phyloP scores from a whole-genome alignment of 1,139 yeast genomes.

The Eremothecium cymbalariae region DNA sequence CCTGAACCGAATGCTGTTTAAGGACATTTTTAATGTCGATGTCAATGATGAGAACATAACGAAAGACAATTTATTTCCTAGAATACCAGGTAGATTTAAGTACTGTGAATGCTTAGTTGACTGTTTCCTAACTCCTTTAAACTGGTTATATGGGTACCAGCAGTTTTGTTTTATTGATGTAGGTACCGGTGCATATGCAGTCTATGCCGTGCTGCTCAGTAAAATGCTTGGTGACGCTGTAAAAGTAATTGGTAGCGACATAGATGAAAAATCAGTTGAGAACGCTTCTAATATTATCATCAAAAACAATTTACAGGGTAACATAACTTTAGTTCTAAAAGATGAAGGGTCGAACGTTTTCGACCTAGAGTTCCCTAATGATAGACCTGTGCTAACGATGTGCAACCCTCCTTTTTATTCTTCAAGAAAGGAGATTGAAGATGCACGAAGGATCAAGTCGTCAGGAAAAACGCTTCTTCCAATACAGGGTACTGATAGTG shows the following conservation, averaged over 20 bases:
- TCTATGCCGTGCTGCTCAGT: conserved; percentile 24
- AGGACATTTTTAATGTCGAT: not conserved
- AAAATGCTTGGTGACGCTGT: conserved; percentile 8
- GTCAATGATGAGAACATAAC: not conserved
- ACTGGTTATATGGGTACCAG: conserved; percentile 3
- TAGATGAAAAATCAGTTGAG: conserved; percentile 18
- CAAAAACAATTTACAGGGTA: conserved; percentile 13
- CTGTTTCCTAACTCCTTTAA: conserved; percentile 8
- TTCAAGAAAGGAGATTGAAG: conserved; percentile 19
- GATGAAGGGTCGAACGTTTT: conserved; percentile 10
- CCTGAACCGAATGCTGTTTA: conserved; percentile 2
- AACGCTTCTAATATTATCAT: conserved; percentile 16
- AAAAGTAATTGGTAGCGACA: conserved; percentile 25
- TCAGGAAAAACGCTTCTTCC: conserved; percentile 8
- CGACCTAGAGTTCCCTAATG: conserved; percentile 8
- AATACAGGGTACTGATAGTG: conserved; percentile 17
- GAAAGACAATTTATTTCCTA: conserved; percentile 25
- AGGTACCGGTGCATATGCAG: conserved; percentile 31
- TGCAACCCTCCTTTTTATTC: conserved; percentile 33
- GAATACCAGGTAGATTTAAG: conserved; percentile 25
- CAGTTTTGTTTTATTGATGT: conserved; percentile 8
- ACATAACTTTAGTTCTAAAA: conserved; percentile 9
- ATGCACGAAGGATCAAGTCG: conserved; percentile 7
- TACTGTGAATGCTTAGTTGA: conserved; percentile 18
- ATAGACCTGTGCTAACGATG: conserved; percentile 10